phyloP scores from a whole-genome alignment of 2,329 filamentous ascomycete species.

The Apiospora pterosperma region DNA sequence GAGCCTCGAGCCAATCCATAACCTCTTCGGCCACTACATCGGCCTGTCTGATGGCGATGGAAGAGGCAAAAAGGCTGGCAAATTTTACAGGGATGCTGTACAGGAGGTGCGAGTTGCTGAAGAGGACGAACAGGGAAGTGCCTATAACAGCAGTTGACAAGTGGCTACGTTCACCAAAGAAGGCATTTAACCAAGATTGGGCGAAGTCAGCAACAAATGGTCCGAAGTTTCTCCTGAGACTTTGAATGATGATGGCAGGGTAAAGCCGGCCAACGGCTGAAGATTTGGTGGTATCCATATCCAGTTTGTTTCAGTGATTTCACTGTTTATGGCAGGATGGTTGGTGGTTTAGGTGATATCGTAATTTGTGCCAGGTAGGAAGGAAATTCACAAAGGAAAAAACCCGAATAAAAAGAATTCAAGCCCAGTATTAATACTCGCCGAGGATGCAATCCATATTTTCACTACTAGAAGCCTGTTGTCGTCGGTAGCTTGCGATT shows the following conservation, averaged over 20 bases:
- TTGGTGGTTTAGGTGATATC: no score
- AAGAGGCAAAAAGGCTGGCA: background rate
- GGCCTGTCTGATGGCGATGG: background rate
- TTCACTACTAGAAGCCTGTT: no score
- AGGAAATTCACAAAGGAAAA: no score
- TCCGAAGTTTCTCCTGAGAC: background rate
- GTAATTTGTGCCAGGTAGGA: no score
- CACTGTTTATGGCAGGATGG: no score
- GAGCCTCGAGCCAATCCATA: background rate
- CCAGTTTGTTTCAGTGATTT: no score
- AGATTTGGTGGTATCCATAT: background rate
- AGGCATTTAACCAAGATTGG: background rate
- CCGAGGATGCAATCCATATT: no score
- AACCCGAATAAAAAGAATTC: no score
- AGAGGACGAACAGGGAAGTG: background rate
- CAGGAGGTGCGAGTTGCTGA: background rate
- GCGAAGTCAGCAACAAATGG: background rate
- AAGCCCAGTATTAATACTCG: no score
- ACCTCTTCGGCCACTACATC: background rate
- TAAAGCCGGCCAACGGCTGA: no score
- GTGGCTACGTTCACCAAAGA: background rate
- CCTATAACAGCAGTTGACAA: background rate
- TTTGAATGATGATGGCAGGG: background rate
- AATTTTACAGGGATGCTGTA: background rate
- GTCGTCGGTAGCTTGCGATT: no score